These are phyloP conservation scores for Aspergillus ellipticus DNA, from an alignment of 495 filamentous ascomycete genomes.

Conservation along the genomic window DNA sequence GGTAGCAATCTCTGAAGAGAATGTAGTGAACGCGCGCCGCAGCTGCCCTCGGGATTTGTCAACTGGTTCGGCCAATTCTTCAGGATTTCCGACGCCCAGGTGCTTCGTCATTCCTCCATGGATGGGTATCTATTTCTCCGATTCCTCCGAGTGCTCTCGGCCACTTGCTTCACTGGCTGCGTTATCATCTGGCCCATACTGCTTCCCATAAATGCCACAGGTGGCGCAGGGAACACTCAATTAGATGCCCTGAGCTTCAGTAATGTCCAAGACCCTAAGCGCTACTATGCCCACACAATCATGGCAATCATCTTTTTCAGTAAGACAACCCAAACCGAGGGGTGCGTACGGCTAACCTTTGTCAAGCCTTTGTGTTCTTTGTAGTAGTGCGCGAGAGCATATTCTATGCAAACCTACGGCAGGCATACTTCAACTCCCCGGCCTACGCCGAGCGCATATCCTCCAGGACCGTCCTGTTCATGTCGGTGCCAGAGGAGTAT, in stretches of 20 bases:
- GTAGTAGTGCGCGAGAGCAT: constrained; percentile 63
- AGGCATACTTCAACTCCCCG: constrained; percentile 68
- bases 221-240: constrained; percentile 54
- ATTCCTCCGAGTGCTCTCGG: constrained; percentile 67
- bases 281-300: constrained; percentile 61
- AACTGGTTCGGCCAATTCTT: constrained; percentile 63
- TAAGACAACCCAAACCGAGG: constrained; percentile 25
- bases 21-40: constrained; percentile 33
- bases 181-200: constrained; percentile 77
- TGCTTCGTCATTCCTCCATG: constrained; percentile 63
- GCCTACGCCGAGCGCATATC: constrained; percentile 64
- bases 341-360: constrained; percentile 7
- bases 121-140: constrained; percentile 84
- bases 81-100: constrained; percentile 55
- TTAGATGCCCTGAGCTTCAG: constrained; percentile 65
- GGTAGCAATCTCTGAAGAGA: not conserved
- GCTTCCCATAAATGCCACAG: constrained; percentile 76
- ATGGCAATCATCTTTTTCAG: constrained; percentile 54
- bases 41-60: constrained; percentile 47
- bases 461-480: constrained; percentile 65
- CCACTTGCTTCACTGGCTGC: constrained; percentile 69
- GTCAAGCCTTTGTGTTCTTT: constrained; percentile 59
- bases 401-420: constrained; percentile 65
- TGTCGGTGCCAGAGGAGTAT: constrained; percentile 60
- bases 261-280: constrained; percentile 51